phyloP scores from a whole-genome alignment of 139 green algal species.

The Eudorina sp. region DNA sequence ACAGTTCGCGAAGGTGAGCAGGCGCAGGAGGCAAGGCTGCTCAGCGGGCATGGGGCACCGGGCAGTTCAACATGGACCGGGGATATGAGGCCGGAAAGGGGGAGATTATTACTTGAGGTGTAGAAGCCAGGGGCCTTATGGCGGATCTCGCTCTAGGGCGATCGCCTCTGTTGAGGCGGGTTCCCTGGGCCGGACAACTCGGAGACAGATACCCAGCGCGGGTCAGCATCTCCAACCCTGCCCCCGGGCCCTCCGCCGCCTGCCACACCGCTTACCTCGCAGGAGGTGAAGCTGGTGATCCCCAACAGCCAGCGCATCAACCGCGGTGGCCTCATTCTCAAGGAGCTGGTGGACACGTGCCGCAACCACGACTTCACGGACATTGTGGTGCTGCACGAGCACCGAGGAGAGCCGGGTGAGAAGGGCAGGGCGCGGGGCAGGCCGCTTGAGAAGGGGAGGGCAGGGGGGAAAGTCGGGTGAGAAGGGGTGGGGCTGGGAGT shows the following conservation, averaged over 20 bases:
- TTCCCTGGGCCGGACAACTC: no score
- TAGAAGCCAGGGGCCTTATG: no score
- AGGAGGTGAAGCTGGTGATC: constrained; percentile 96
- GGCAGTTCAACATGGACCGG: no score
- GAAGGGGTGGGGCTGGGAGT: no score
- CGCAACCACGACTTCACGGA: constrained; percentile 93
- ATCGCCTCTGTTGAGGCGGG: no score
- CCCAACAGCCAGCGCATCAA: constrained; percentile 96
- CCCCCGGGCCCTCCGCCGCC: no score
- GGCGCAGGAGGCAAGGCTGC: background rate
- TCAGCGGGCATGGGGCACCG: background rate
- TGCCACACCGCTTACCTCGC: background rate
- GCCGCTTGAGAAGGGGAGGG: background rate
- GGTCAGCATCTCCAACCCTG: no score
- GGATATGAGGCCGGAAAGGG: no score
- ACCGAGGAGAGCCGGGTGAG: constrained; percentile 91
- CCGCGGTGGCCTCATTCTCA: constrained; percentile 78
- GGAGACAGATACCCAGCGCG: no score
- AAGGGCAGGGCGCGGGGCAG: background rate
- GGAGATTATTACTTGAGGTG: no score
- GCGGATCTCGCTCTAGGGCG: no score
- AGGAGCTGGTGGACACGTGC: constrained; percentile 56
- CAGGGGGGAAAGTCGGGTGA: background rate
- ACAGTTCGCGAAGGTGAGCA: constrained; percentile 94
- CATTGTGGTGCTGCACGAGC: constrained; percentile 97